Conservation (phyloP, 2,329 filamentous ascomycete species). For the Phymatotrichopsis omnivora region DNA sequence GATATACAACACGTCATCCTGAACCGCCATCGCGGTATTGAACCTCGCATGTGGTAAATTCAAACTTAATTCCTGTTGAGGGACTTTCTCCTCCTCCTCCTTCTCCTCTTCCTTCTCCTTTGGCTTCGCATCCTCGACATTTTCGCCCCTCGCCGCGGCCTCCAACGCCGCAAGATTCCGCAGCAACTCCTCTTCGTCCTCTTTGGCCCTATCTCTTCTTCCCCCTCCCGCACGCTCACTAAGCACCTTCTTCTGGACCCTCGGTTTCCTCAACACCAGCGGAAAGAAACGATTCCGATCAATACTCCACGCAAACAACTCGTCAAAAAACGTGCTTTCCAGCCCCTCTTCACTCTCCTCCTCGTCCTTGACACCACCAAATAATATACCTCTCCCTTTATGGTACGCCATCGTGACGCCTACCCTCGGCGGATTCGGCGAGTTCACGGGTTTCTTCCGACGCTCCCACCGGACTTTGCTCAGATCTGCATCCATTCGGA, state of each 20-base stretch:
- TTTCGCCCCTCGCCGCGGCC: constrained; percentile 46
- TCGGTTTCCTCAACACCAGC: constrained; percentile 62
- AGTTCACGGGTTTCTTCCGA: constrained; percentile 82
- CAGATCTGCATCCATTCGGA: constrained; percentile 49
- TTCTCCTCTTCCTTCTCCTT: constrained; percentile 47
- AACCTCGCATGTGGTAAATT: constrained; percentile 86
- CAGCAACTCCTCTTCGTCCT: constrained; percentile 83
- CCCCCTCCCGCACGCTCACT: constrained; percentile 45
- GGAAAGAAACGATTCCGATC: constrained; percentile 94
- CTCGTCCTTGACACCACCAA: constrained; percentile 89
- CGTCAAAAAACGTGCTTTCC: constrained; percentile 94
- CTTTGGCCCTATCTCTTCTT: constrained; percentile 66
- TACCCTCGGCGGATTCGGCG: constrained; percentile 70
- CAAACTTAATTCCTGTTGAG: constrained; percentile 56
- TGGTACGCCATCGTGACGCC: constrained; percentile 92
- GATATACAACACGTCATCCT: constrained; percentile 85
- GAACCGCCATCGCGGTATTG: constrained; percentile 80
- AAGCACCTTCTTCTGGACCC: constrained; percentile 50
- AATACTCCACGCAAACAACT: constrained; percentile 84
- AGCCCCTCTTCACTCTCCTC: constrained; percentile 89
- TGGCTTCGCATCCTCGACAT: constrained; percentile 38
- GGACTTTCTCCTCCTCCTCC: constrained; percentile 42
- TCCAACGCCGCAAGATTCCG: constrained; percentile 78
- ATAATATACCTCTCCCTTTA: constrained; percentile 82
- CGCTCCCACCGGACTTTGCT: constrained; percentile 70